Percentiles rank a stretch among this genome's conserved stretches.
Conservation (phyloP, 73 alveolate genomes). For the Breviolum minutum region DNA sequence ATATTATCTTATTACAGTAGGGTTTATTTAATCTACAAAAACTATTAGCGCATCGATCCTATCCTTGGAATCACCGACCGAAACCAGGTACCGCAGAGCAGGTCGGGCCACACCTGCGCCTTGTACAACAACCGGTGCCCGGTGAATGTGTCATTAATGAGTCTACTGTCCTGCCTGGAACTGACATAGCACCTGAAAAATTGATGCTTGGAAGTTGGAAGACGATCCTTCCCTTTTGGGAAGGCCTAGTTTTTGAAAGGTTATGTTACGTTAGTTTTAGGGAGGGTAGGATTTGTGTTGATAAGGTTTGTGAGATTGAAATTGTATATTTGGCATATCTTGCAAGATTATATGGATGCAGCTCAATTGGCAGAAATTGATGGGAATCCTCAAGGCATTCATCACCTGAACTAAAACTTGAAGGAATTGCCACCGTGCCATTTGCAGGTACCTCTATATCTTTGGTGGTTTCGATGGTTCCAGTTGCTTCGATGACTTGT, state of each 20-base stretch:
- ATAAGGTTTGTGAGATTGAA: background rate
- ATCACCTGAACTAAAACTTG: too few relatives aligned
- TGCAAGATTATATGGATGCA: too few relatives aligned
- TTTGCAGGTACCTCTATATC: constrained; percentile 62
- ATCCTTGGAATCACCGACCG: too few relatives aligned
- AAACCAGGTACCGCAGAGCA: constrained; percentile 72
- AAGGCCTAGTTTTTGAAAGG: background rate
- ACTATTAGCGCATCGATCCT: too few relatives aligned
- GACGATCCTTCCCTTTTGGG: background rate
- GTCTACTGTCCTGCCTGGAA: background rate
- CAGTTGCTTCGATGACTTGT: constrained; percentile 87
- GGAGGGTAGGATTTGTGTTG: too few relatives aligned
- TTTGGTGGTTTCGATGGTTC: constrained; percentile 94
- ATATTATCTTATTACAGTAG: too few relatives aligned
- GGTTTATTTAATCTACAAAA: too few relatives aligned
- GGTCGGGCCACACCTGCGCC: constrained; percentile 93
- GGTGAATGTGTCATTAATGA: too few relatives aligned
- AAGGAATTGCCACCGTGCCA: too few relatives aligned
- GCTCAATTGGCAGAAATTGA: too few relatives aligned
- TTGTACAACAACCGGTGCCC: constrained; percentile 71
- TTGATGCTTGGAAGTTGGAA: background rate
- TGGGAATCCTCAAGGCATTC: too few relatives aligned
- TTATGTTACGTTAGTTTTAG: too few relatives aligned
- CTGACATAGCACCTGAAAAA: background rate
- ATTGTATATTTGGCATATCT: background rate